These are phyloP conservation scores for Phytophthora melonis DNA, from an alignment of 352 stramenopile species.

Conservation along the genomic window DNA sequence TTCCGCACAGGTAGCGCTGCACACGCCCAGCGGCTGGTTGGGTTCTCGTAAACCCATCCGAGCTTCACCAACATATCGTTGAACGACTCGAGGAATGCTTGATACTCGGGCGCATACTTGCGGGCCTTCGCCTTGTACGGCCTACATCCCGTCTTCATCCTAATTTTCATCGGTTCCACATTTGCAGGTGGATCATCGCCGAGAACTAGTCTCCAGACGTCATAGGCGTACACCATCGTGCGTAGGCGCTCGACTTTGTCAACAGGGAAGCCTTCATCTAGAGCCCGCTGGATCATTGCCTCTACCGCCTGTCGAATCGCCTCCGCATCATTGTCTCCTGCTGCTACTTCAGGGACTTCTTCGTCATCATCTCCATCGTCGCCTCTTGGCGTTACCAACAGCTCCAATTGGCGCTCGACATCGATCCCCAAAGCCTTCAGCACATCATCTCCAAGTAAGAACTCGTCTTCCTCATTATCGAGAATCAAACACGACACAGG, in stretches of 20 bases:
- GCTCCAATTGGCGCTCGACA: conserved; percentile 15
- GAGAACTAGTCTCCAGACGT: conserved; percentile 17
- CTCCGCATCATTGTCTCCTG: neutral
- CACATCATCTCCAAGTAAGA: conserved; percentile 26
- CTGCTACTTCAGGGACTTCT: neutral
- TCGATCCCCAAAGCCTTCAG: conserved; percentile 20
- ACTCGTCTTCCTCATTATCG: conserved; percentile 11
- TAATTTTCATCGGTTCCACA: conserved; percentile 16
- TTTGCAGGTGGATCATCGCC: conserved; percentile 22
- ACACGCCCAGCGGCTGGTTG: conserved; percentile 19
- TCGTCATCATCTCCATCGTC: conserved; percentile 21
- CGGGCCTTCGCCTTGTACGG: conserved; percentile 10
- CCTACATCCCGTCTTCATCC: conserved; percentile 11
- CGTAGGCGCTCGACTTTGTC: conserved; percentile 15
- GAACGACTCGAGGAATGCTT: conserved; percentile 29
- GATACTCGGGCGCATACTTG: conserved; percentile 19
- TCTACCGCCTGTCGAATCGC: conserved; percentile 9
- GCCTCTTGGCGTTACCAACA: conserved; percentile 5
- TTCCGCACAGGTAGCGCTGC: conserved; percentile 14
- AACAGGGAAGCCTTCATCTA: conserved; percentile 14
- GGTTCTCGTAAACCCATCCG: conserved; percentile 25
- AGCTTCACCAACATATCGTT: conserved; percentile 20
- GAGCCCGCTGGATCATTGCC: conserved; percentile 9
- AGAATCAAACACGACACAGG: conserved; percentile 20
- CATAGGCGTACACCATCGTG: conserved; percentile 9